Base-by-base conservation (phyloP, 257 asterid genomes). In the Forsythia viridissima region DNA sequence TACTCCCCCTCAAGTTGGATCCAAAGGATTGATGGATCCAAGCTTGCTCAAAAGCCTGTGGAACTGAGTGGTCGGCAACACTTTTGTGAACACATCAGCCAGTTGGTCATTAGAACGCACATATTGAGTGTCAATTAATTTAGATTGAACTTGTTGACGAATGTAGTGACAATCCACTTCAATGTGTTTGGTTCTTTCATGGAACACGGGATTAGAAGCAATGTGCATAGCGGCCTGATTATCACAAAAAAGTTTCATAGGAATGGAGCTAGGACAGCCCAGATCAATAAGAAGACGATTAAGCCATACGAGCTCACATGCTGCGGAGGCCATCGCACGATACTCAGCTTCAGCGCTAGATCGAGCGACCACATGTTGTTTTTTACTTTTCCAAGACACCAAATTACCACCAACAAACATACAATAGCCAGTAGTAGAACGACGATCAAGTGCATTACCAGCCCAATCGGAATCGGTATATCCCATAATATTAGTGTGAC, bases 1-100 rank as follows among this genome's bases (percentile, higher is more conserved):
- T 70, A n/a, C 74, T 71, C 74, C 57, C 72, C 72, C 72, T 67
- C 43, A 67, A 67, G 72, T 10, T 3, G 72, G 72, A 67, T 36
- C 72, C 20, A 67, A 41, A 67, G 4, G 43, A 67, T 67, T 67
- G 20, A 40, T 70, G 11, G 74, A 70, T 70, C 51, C 52, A 70
- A 70, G 16, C 74, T 70, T 40, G 74, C 15, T 38, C 36, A 70
- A 37, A 11, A 70, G 74, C n/a, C 52, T 0, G 24, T 57, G 66
- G 16, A 57, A 57, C 66, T 57, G 66, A 57, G 66, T 57, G 15
- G 24, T 12, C n/a, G 24, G 2, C 24, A 57, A 11, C 3, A 16
- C 24, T 57, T 57, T 57, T 24, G 66, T 57, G 24, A 57, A 57
- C 24, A 57, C 66, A 42, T 42, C 3, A 1, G 46, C 46, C 1